Base-by-base conservation (phyloP, 805 yeast genomes). In the Hanseniaspora meyeri region DNA sequence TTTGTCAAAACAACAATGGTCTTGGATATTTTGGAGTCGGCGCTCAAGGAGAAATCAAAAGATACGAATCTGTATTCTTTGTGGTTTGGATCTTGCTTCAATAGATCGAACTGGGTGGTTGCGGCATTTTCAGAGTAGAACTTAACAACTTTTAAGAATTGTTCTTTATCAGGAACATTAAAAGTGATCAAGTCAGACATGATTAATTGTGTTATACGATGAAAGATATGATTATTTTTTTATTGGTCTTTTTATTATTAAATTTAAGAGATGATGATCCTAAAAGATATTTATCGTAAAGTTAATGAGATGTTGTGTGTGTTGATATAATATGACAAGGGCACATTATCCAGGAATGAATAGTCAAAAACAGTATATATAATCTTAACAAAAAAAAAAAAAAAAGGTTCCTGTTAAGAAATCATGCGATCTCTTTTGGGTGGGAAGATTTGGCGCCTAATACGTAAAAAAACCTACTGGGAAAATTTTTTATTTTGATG, bases 61-160 rank as follows among this genome's bases (percentile, higher is more conserved):
- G 58, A 49, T 3, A 46, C 39, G 40, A 36, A 55, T 51, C 58
- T 49, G 55, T 49, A 49, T 16, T 52, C 56, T 16, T 52, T 52
- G 16, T 38, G 27, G 40, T 52, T 48, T 3, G 20, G 20, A 32
- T 52, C 56, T 39, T 55, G 58, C 24, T 55, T 55, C 16, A 50
- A 29, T 17, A 55, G n/a, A 29, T 52, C 56, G 16, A 52, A 52
- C 16, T 52, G 37, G 3, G 56, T 52, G 3, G 29, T 27, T 24
- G 20, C 1, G 12, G 46, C 9, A 17, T 24, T 50, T 5, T 19
- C 16, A 10, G 43, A 24, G 51, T 55, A 55, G 29, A 19, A 50
- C 16, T 43, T 14, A 31, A 49, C 47, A 14, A 55, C 39, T 12
- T 43, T 34, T 16, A 24, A 16, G 37, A 49, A 55, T 8, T 43